phyloP scores from a whole-genome alignment of 176 grass and related monocot species.

The Ampelocalamus luodianensis region DNA sequence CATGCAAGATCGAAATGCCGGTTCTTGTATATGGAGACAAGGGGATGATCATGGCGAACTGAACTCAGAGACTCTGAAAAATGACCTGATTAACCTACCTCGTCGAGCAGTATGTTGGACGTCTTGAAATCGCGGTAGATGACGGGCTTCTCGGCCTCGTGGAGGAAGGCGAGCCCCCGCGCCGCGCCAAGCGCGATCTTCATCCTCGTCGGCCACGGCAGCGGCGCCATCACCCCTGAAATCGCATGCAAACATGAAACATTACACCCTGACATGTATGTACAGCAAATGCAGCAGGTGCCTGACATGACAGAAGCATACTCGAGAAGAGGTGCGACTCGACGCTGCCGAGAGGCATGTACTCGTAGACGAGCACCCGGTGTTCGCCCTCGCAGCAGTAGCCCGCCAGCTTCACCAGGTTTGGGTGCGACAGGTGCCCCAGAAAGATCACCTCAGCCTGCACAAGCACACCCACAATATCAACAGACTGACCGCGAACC shows the following conservation, averaged over 20 bases:
- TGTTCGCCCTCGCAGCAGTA: conserved; percentile 82
- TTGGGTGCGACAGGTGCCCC: conserved; percentile 73
- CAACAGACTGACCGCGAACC: not conserved
- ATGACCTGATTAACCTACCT: not conserved
- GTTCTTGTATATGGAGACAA: not conserved
- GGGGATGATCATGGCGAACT: not conserved
- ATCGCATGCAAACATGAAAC: not conserved
- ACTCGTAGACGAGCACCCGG: conserved; percentile 80
- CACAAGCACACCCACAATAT: not conserved
- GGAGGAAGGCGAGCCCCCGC: conserved; percentile 77
- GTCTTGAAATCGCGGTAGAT: conserved; percentile 93
- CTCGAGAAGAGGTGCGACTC: conserved; percentile 71
- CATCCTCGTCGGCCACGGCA: conserved; percentile 68
- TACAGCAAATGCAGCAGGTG: no score
- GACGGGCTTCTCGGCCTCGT: conserved; percentile 62
- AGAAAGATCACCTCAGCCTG: conserved; percentile 87
- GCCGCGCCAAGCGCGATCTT: conserved; percentile 70
- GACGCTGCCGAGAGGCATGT: conserved; percentile 70
- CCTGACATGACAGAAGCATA: not conserved
- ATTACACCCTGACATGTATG: not conserved
- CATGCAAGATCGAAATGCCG: not conserved
- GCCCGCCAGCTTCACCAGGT: conserved; percentile 77
- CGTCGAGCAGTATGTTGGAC: conserved; percentile 78
- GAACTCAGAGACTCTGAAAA: not conserved
- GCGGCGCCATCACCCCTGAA: conserved; percentile 44